These are phyloP conservation scores for Zygosaccharomyces kombuchaensis DNA, from an alignment of 805 yeast genomes.

Conservation along the genomic window DNA sequence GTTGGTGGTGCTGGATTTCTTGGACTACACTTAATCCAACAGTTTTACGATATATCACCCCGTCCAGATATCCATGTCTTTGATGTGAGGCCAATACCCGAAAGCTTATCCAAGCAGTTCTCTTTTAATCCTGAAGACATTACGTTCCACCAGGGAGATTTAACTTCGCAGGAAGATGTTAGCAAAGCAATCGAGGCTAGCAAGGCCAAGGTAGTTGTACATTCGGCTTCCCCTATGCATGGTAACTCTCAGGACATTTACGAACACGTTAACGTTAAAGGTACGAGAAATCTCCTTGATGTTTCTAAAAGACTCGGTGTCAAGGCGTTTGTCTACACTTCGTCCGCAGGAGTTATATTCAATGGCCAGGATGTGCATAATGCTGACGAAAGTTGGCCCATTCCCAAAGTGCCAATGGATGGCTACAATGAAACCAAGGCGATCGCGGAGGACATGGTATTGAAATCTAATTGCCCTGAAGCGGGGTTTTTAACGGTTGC, in stretches of 20 bases:
- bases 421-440: slow-evolving; percentile 96
- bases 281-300: slow-evolving; percentile 70
- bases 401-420: slow-evolving; percentile 89
- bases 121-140: slow-evolving; percentile 62
- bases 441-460: slow-evolving; percentile 76
- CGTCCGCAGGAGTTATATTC: slow-evolving; percentile 96
- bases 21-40: slow-evolving; percentile 86
- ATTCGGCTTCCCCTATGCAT: slow-evolving; percentile 95
- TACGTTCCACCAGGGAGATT: slow-evolving; percentile 71
- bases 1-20: slow-evolving; percentile 97
- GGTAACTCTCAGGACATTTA: slow-evolving; percentile 79
- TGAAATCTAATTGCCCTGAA: slow-evolving; percentile 60
- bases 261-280: slow-evolving; percentile 84
- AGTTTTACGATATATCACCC: slow-evolving; percentile 63
- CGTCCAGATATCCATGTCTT: slow-evolving; percentile 77
- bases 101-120: slow-evolving; percentile 61
- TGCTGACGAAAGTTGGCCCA: slow-evolving; percentile 93
- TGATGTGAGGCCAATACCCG: slow-evolving; percentile 87
- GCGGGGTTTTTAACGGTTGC: slow-evolving; percentile 71
- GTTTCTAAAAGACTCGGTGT: slow-evolving; percentile 50
- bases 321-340: slow-evolving; percentile 82
- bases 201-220: slow-evolving; percentile 74
- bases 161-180: slow-evolving; percentile 71
- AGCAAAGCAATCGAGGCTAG: slow-evolving; percentile 53
- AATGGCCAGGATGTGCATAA: slow-evolving; percentile 90